These are phyloP conservation scores for Chaetomium fimeti DNA, from an alignment of 495 filamentous ascomycete genomes.

Conservation along the genomic window DNA sequence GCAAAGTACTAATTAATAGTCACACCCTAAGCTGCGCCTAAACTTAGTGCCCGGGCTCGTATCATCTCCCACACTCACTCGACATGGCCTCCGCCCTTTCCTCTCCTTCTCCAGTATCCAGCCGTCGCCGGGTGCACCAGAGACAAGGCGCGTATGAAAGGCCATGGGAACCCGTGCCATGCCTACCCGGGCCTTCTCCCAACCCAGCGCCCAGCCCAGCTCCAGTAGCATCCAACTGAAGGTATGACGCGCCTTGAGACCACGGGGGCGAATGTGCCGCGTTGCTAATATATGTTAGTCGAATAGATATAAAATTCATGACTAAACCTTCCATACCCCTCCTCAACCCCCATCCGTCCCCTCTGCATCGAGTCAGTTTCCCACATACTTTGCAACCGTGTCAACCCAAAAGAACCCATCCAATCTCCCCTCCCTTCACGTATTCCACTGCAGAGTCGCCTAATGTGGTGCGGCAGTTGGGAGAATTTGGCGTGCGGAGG, in stretches of 20 bases:
- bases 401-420: background rate
- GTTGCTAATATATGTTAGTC: background rate
- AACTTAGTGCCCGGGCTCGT: too few species aligned
- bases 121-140: background rate
- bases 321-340: background rate
- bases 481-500: too few species aligned
- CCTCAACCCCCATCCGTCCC: background rate
- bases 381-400: background rate
- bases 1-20: too few species aligned
- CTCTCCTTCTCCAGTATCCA: too few species aligned
- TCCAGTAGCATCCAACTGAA: background rate
- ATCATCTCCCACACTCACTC: background rate
- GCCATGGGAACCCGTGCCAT: slow-evolving; percentile 2
- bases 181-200: slow-evolving; percentile 7
- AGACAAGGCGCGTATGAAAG: slow-evolving; percentile 18
- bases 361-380: too few species aligned
- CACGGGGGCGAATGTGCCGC: background rate
- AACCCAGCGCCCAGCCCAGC: background rate
- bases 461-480: too few species aligned
- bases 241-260: background rate
- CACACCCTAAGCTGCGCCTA: too few species aligned
- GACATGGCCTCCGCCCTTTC: background rate
- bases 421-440: slow-evolving; percentile 7
- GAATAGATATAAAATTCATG: background rate
- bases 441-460: slow-evolving; percentile 3